Conservation (phyloP, 179 eudicot genomes). For the Heliamphora pulchella region DNA sequence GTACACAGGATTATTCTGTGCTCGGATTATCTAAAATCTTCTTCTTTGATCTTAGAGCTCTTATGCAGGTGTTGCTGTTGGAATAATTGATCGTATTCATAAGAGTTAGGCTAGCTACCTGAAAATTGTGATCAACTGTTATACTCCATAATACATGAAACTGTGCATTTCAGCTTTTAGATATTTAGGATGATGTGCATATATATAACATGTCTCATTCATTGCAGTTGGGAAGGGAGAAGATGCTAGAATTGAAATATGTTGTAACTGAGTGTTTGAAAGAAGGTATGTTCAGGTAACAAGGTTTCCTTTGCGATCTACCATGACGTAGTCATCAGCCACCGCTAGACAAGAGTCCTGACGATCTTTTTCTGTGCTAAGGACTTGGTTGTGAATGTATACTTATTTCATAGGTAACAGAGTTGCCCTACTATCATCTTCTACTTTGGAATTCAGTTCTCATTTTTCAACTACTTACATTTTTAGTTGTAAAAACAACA, state of each 20-base stretch:
- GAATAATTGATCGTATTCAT: not conserved
- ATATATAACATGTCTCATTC: slow-evolving; percentile 1
- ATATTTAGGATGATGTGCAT: not conserved
- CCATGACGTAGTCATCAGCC: not conserved
- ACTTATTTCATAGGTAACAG: no score
- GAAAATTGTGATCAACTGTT: not conserved
- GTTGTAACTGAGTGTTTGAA: slow-evolving; percentile 50
- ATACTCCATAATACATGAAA: not conserved
- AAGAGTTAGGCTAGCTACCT: not conserved
- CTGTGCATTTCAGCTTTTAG: not conserved
- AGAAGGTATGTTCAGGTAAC: slow-evolving; percentile 40
- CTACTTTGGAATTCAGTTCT: not conserved
- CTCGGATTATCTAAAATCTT: not conserved
- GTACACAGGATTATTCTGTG: not conserved
- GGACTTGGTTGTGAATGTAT: slow-evolving; percentile 4
- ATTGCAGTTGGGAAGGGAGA: slow-evolving; percentile 52
- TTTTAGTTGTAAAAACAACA: not conserved
- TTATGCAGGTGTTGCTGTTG: not conserved
- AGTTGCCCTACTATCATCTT: not conserved
- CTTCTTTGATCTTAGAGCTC: not conserved
- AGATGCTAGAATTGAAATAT: slow-evolving; percentile 56
- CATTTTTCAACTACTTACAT: not conserved
- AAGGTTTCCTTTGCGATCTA: not conserved
- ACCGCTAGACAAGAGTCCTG: not conserved
- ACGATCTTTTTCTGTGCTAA: not conserved